A percentile compares a stretch with the other conserved stretches of the same genome.
Conservation (phyloP, 208 protist genomes). For the Angomonas deanei region DNA sequence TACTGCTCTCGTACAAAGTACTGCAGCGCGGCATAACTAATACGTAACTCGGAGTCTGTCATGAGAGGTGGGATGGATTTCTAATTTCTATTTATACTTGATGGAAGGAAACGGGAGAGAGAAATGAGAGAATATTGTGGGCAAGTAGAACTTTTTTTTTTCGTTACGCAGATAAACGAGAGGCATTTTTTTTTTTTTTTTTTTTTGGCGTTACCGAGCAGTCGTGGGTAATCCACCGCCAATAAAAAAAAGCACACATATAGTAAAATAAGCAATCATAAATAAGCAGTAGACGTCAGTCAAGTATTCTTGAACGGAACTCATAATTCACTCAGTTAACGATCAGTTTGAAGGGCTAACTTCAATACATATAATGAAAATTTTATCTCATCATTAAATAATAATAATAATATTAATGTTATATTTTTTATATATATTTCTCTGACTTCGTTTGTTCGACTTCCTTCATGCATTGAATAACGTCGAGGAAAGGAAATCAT, state of each 20-base stretch:
- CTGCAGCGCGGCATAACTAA: slow-evolving; percentile 70
- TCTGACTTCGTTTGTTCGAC: slow-evolving; percentile 10
- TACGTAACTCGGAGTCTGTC: slow-evolving; percentile 47
- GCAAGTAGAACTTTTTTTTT: too few relatives aligned
- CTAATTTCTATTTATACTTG: slow-evolving; percentile 10
- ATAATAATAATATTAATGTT: neutral
- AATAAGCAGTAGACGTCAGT: too few relatives aligned
- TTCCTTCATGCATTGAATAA: neutral
- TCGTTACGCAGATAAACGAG: too few relatives aligned
- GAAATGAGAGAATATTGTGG: too few relatives aligned
- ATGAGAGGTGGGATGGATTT: slow-evolving; percentile 3
- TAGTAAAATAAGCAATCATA: too few relatives aligned
- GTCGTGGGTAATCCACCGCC: too few relatives aligned
- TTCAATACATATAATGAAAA: slow-evolving; percentile 13
- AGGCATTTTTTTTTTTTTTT: too few relatives aligned
- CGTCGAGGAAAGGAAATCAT: neutral
- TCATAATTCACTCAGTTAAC: slow-evolving; percentile 19
- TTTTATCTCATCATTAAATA: neutral
- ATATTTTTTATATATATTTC: slow-evolving; percentile 1
- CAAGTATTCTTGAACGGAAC: too few relatives aligned
- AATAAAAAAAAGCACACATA: too few relatives aligned
- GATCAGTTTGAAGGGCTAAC: slow-evolving; percentile 60
- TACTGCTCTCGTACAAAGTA: slow-evolving; percentile 78
- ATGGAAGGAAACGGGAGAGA: too few relatives aligned
- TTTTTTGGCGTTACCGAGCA: too few relatives aligned